Evolutionary conservation across 768 basidiomycete genomes (phyloP), one percentile per base, ranked within the genome.

Genomic region (Termitomyces sp.): DNA sequence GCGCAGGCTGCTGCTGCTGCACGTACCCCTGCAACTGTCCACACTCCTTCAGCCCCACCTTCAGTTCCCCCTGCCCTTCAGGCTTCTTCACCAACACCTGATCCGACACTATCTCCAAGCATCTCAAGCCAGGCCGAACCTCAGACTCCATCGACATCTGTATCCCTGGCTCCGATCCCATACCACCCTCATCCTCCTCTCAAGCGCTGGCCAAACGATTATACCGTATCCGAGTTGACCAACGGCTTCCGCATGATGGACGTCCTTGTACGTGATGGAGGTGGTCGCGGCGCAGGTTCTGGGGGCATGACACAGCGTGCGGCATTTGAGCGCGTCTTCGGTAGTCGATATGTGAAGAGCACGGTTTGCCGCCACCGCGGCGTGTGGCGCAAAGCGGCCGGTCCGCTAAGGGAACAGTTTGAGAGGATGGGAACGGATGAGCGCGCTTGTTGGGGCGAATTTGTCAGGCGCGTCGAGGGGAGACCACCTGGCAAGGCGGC

Each of bases 191-290:
- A 85, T 61, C 83, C 85, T 2, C 84, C 85, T 2, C 72, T 86
- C 29, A 88, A 87, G 65, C 82, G 85, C 14, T 89, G 87, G 87
- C 87, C 87, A 35, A 87, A 88, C 64, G 87, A 89, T 70, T 87
- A 86, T 66, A 84, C 83, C 9, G 87, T 89, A 21, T 78, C 76
- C 49, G 86, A 89, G 66, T 75, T 89, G 55, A 78, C 85, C 1
- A 65, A 69, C 1, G 87, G 87, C 1, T 87, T 89, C 67, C 76
- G 74, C 37, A 70, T 79, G 40, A 78, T 79, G 77, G 78, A 79
- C 66, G 65, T 56, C 41, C 77, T 70, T 60, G 74, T 68, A 32
- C 68, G 72, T 0, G 72, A 73, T 32, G 70, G 73, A 10, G 70
- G 75, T 5, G 63, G 68, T 8, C 70, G 74, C 9, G 68, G 72